phyloP scores from a whole-genome alignment of 805 yeast genomes.

The Lipomyces lipofer region DNA sequence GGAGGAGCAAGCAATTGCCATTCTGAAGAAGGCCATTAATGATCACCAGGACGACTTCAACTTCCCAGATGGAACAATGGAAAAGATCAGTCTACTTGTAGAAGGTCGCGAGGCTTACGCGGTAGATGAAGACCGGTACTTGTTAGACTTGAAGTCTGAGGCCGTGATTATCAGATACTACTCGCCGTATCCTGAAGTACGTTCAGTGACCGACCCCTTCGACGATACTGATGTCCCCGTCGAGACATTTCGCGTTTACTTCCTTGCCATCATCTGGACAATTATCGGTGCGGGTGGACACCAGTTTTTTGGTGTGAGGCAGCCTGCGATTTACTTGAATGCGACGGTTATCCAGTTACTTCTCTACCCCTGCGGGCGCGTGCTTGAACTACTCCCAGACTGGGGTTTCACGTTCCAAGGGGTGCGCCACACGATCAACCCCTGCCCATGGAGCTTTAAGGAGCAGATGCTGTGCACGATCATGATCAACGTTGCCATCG shows the following conservation, averaged over 20 bases:
- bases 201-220: slow-evolving; percentile 51
- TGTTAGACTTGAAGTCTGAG: slow-evolving; percentile 9
- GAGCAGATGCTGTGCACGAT: slow-evolving; percentile 63
- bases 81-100: slow-evolving; percentile 38
- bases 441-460: slow-evolving; percentile 61
- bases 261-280: slow-evolving; percentile 10
- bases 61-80: slow-evolving; percentile 44
- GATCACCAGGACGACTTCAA: slow-evolving; percentile 53
- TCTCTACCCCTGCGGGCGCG: slow-evolving; percentile 55
- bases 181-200: slow-evolving; percentile 48
- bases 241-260: slow-evolving; percentile 42
- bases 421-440: slow-evolving; percentile 48
- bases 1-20: slow-evolving; percentile 43
- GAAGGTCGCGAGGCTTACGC: slow-evolving; percentile 35
- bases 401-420: slow-evolving; percentile 33
- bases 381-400: slow-evolving; percentile 32
- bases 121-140: slow-evolving; percentile 3
- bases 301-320: slow-evolving; percentile 53
- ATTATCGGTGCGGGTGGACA: slow-evolving; percentile 36
- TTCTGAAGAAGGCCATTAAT: slow-evolving; percentile 44
- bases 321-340: slow-evolving; percentile 53
- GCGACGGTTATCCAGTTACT: slow-evolving; percentile 58
- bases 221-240: slow-evolving; percentile 47
- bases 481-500: slow-evolving; percentile 28
- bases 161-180: slow-evolving; percentile 12